Evolutionary conservation across 345 rosid species (phyloP).

Genomic region (Viola odorata): DNA sequence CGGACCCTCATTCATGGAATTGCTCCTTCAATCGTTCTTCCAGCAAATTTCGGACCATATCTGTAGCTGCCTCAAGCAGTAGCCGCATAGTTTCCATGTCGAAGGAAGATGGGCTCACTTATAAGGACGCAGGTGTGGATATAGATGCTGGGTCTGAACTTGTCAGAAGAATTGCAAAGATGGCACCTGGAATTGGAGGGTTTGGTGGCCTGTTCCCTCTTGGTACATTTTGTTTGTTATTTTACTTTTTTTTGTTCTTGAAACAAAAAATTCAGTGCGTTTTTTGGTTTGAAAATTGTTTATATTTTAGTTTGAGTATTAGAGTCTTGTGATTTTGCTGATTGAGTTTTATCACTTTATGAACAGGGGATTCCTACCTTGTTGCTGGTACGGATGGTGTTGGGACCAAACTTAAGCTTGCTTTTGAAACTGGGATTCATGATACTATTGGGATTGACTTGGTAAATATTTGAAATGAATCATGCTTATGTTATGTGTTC

Average conservation of each 20-base stretch:
- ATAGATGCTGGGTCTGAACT: slow-evolving; percentile 93
- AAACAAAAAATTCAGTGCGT: background rate
- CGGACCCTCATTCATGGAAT: background rate
- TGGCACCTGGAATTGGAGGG: slow-evolving; percentile 94
- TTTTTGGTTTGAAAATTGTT: background rate
- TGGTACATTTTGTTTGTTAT: slow-evolving; percentile 35
- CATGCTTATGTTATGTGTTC: background rate
- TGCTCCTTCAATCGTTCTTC: slow-evolving; percentile 4
- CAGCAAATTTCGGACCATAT: background rate
- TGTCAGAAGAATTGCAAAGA: slow-evolving; percentile 69
- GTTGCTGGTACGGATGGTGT: slow-evolving; percentile 99
- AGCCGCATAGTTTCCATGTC: background rate
- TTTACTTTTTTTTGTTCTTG: background rate
- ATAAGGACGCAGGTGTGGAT: slow-evolving; percentile 89
- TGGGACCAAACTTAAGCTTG: slow-evolving; percentile 93
- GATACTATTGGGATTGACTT: slow-evolving; percentile 91
- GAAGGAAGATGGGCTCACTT: slow-evolving; percentile 41
- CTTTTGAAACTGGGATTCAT: slow-evolving; percentile 85
- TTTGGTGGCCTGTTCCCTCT: slow-evolving; percentile 87
- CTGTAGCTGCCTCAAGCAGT: background rate
- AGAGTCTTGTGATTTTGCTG: slow-evolving; percentile 3
- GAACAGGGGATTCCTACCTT: slow-evolving; percentile 75
- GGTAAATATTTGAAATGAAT: slow-evolving; percentile 31
- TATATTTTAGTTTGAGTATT: too few species aligned
- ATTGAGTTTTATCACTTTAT: background rate